Base-by-base conservation (phyloP, 129 eudicot genomes). In the Kitagawia praeruptora region DNA sequence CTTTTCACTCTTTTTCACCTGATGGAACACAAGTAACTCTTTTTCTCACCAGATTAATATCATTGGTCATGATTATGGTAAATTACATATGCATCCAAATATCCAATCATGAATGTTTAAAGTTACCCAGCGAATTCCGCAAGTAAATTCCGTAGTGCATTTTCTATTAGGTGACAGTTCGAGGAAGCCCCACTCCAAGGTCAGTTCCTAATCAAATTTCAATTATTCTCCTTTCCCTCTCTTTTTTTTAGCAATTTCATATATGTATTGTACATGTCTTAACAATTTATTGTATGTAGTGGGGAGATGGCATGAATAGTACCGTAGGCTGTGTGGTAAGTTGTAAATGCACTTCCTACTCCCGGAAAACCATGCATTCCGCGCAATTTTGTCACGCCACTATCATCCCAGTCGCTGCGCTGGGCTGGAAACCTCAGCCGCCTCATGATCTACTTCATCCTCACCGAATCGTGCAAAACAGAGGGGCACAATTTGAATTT, bases 361-460 rank as follows among this genome's bases (percentile, higher is more conserved):
- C 69, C 69, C 69, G 4, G 69, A n/a, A 61, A 61, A n/a, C n/a
- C 27, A n/a, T n/a, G n/a, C n/a, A n/a, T 58, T 61, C 37, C 4
- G 1, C 61, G 3, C n/a, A 19, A 23, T 53, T 53, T 14, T 53
- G 23, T 51, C 23, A 14, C 0, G 58, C 3, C 42, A 40, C 42
- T 40, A 40, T 40, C 42, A 3, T 51, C 58, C 58, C 58, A 51
- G 23, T 1, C 58, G 15, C 83, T 63, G n/a, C 27, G 38, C 38
- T 25, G 70, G 16, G 14, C 70, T 63, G 40, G 1, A 40, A 64
- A 40, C 44, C 41, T 77, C 79, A 28, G 82, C 71, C 31, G 75
- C 77, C 45, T 85, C 91, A 16, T 85, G 91, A 37, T 89, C 87
- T 37, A 81, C 88, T 67, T 88, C 97, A 58, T 94, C 39, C 70